These are phyloP conservation scores for Sideroxylon spinosum DNA, from an alignment of 179 eudicot genomes.

Conservation along the genomic window DNA sequence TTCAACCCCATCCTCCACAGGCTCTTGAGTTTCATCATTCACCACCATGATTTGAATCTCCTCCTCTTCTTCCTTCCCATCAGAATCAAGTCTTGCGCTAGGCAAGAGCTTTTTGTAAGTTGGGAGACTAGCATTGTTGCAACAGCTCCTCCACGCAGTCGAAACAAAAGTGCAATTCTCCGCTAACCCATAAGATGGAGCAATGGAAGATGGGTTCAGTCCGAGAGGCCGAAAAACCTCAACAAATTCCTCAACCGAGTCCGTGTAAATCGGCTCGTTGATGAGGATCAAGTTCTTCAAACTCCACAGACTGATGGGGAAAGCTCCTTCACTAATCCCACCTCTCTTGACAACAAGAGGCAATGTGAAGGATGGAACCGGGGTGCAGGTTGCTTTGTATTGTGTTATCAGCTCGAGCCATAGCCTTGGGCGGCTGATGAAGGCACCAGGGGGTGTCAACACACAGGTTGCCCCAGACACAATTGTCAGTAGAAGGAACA, in stretches of 20 bases:
- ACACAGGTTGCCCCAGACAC: constrained; percentile 44
- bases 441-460: constrained; percentile 38
- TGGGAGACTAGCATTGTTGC: constrained; percentile 19
- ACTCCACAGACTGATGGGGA: constrained; percentile 26
- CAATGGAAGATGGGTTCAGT: constrained; percentile 30
- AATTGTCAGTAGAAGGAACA: constrained; percentile 41
- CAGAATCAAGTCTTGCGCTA: constrained; percentile 38
- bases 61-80: constrained; percentile 1
- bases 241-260: constrained; percentile 29
- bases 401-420: constrained; percentile 47
- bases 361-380: constrained; percentile 47
- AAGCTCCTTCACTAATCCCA: constrained; percentile 18
- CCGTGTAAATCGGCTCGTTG: constrained; percentile 47
- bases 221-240: constrained; percentile 31
- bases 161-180: constrained; percentile 55
- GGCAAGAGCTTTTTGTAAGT: constrained; percentile 37
- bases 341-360: constrained; percentile 45
- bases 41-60: constrained; percentile 38
- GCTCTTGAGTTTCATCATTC: constrained; percentile 37
- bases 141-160: constrained; percentile 36
- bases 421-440: constrained; percentile 38
- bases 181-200: constrained; percentile 49
- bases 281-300: constrained; percentile 41
- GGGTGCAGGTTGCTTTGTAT: constrained; percentile 43
- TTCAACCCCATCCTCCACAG: constrained; percentile 37